Percentiles rank a stretch among this genome's conserved stretches.
phyloP scores from a whole-genome alignment of 2,329 filamentous ascomycete species.

The Aspergillus texensis region DNA sequence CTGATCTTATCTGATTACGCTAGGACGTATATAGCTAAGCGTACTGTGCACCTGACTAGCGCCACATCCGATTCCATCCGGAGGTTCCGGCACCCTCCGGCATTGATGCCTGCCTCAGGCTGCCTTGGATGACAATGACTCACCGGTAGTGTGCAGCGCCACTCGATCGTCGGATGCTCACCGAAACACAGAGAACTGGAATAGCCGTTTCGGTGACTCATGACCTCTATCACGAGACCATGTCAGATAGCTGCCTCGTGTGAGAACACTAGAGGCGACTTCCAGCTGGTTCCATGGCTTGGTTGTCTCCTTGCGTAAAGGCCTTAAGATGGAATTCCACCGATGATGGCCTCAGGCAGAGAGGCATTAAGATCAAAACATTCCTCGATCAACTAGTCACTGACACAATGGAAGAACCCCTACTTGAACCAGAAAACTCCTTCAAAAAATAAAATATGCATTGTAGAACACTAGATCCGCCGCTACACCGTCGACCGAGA shows the following conservation, averaged over 20 bases:
- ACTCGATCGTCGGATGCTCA: background rate
- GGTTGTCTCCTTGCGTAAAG: background rate
- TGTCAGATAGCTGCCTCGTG: background rate
- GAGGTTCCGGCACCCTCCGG: constrained; percentile 1
- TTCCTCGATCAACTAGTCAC: background rate
- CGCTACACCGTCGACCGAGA: constrained; percentile 2
- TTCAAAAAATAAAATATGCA: background rate
- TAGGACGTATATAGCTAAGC: constrained; percentile 4
- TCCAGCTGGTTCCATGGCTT: background rate
- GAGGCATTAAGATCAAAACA: background rate
- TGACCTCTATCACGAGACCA: background rate
- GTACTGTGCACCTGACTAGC: constrained; percentile 1
- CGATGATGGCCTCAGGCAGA: background rate
- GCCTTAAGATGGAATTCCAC: background rate
- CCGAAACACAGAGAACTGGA: background rate
- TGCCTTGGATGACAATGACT: background rate
- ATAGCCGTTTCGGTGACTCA: background rate
- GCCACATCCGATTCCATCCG: background rate
- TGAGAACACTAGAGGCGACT: background rate
- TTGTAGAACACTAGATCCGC: background rate
- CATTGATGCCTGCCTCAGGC: background rate
- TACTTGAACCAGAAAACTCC: background rate
- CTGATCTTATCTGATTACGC: constrained; percentile 42
- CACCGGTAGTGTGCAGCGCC: background rate
- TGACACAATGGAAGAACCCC: background rate